Evolutionary conservation across 768 basidiomycete genomes (phyloP).

Genomic region (Butyriboletus loyo): DNA sequence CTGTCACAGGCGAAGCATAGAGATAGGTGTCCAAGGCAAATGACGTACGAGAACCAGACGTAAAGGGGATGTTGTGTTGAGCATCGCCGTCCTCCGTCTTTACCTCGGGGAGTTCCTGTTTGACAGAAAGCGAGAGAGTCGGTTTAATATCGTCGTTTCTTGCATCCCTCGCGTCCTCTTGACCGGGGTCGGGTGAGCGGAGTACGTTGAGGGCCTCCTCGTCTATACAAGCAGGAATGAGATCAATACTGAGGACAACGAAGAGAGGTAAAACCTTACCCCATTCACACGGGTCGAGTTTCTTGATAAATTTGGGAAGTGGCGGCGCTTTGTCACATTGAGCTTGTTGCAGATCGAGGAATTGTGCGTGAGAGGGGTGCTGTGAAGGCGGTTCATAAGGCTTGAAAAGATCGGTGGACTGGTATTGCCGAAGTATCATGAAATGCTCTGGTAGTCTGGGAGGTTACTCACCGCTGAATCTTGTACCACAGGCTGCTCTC

Average conservation of each 20-base stretch:
- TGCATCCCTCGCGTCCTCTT: background rate
- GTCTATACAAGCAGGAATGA: slow-evolving; percentile 8
- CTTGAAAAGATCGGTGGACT: slow-evolving; percentile 20
- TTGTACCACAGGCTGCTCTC: background rate
- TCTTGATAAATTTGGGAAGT: slow-evolving; percentile 22
- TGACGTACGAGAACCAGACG: background rate
- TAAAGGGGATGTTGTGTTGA: background rate
- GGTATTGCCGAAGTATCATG: background rate
- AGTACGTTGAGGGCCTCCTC: slow-evolving; percentile 22
- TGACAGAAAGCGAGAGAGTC: background rate
- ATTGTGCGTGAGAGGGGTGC: too few relatives aligned
- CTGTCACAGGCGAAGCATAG: background rate
- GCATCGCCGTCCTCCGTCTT: slow-evolving; percentile 5
- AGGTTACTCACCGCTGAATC: slow-evolving; percentile 3
- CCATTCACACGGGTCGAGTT: slow-evolving; percentile 29
- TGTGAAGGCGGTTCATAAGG: slow-evolving; percentile 25
- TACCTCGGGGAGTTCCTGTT: slow-evolving; percentile 1
- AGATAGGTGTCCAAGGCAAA: background rate
- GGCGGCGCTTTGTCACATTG: background rate
- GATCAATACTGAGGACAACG: background rate
- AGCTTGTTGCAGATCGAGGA: background rate
- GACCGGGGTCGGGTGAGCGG: background rate
- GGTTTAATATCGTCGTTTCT: slow-evolving; percentile 2
- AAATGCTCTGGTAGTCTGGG: background rate
- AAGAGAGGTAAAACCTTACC: slow-evolving; percentile 3